Conservation (phyloP, 306 rosid genomes). For the Rosa lucieae region DNA sequence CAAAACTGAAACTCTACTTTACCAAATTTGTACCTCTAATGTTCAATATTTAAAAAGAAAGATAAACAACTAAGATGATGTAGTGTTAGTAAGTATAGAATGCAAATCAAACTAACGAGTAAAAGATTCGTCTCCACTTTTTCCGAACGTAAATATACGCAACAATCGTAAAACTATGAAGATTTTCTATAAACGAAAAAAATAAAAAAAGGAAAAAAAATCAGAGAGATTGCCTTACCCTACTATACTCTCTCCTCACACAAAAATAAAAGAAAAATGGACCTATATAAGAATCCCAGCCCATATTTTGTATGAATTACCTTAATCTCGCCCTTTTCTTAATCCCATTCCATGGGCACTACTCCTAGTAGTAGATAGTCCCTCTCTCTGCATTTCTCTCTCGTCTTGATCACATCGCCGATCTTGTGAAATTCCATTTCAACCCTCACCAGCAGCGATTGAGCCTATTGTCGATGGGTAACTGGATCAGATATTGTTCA, state of each 20-base stretch:
- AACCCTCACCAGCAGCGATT: not conserved
- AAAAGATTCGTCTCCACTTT: not conserved
- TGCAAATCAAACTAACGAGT: not conserved
- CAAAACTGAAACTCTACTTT: not conserved
- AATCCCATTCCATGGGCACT: not conserved
- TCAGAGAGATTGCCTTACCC: not conserved
- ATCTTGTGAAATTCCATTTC: conserved; percentile 28
- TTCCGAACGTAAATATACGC: not conserved
- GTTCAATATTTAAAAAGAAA: too few relatives aligned
- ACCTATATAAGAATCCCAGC: too few relatives aligned
- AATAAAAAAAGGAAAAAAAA: not conserved
- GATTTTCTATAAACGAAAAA: not conserved
- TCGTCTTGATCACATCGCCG: conserved; percentile 43
- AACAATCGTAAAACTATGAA: not conserved
- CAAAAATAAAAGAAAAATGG: too few relatives aligned
- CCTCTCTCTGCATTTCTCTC: not conserved
- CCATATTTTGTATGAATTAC: not conserved
- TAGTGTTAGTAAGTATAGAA: too few relatives aligned
- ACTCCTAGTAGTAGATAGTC: conserved; percentile 9
- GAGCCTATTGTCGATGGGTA: too few relatives aligned
- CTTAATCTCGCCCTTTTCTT: not conserved
- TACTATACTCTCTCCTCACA: not conserved
- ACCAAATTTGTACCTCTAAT: not conserved
- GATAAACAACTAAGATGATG: not conserved
- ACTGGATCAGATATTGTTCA: too few relatives aligned